A percentile compares a stretch with the other conserved stretches of the same genome.
Evolutionary conservation across 2,329 filamentous ascomycete species (phyloP).

Genomic region (Neoscytalidium dimidiatum): DNA sequence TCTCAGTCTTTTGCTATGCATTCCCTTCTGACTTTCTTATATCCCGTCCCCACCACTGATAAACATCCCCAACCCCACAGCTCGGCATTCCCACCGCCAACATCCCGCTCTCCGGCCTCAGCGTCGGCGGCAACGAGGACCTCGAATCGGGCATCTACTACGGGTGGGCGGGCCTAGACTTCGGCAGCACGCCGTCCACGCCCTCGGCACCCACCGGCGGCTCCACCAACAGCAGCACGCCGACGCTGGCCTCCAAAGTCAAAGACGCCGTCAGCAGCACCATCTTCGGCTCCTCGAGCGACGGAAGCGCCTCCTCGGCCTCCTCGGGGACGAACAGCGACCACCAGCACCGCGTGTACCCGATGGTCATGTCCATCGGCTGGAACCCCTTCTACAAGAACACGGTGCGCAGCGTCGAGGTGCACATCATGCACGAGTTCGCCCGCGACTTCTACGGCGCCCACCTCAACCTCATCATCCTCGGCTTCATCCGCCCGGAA

Average conservation of each 20-base stretch:
- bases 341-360: conserved; percentile 56
- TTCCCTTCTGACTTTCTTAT: background rate
- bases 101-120: conserved; percentile 68
- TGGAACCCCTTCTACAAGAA: conserved; percentile 99
- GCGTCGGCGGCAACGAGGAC: conserved; percentile 64
- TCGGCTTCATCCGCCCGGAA: conserved; percentile 88
- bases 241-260: conserved; percentile 5
- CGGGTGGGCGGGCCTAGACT: conserved; percentile 78
- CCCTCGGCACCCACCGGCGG: background rate
- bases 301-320: conserved; percentile 16
- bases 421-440: conserved; percentile 83
- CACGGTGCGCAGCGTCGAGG: conserved; percentile 80
- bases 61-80: conserved; percentile 29
- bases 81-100: conserved; percentile 97
- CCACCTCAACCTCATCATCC: conserved; percentile 74
- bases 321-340: conserved; percentile 19
- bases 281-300: conserved; percentile 1
- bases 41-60: background rate
- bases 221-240: background rate
- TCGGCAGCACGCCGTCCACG: conserved; percentile 35
- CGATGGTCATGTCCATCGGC: conserved; percentile 91
- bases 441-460: conserved; percentile 80
- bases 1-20: background rate
- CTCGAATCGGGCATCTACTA: conserved; percentile 87
- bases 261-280: conserved; percentile 5